Evolutionary conservation across 2,329 filamentous ascomycete genomes (phyloP), one percentile per base, ranked within the genome.

Genomic region (Truncatella angustata): DNA sequence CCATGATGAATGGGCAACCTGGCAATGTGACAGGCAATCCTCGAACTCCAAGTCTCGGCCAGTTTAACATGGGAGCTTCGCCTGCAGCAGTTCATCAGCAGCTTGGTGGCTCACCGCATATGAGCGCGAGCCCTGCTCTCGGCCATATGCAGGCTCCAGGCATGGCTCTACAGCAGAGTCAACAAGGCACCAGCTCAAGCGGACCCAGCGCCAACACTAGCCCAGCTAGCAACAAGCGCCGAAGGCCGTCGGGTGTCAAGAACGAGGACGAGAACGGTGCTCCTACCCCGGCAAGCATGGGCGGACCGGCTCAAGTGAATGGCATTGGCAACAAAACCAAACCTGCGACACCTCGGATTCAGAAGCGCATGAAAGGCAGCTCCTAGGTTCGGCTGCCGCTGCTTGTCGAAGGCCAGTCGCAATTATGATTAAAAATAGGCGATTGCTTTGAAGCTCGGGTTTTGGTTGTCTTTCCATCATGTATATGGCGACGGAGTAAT

Each of bases 201-300:
- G 84, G 82, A 2, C 82, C 83, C 5, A 87, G 83, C 63, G 83
- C 84, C 52, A 87, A 86, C 68, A 87, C 85, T 4, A 85, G 81
- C 28, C 82, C 82, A 35, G 76, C 79, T 21, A 81, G 78, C 30
- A 83, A 82, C 58, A 85, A 85, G 68, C 73, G 81, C 50, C 70
- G 81, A 59, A 73, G 81, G 26, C 77, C 80, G 1, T 84, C 80
- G 0, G 76, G 75, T 4, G 78, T 84, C 18, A 84, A 84, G 69
- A 66, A 69, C 4, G 81, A 84, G 56, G 81, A 84, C 10, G 80
- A 82, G 21, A 72, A 70, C 30, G 73, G 70, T 20, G 77, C 74
- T 4, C 76, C 78, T 3, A 80, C 80, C 5, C 78, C 79, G 2
- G 68, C 66, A 11, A 66, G 66, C 39, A 66, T 66, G 16, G 62